A percentile compares a stretch with the other conserved stretches of the same genome.
These are phyloP conservation scores for Fusarium decemcellulare DNA, from an alignment of 2,329 filamentous ascomycete genomes.

Conservation along the genomic window DNA sequence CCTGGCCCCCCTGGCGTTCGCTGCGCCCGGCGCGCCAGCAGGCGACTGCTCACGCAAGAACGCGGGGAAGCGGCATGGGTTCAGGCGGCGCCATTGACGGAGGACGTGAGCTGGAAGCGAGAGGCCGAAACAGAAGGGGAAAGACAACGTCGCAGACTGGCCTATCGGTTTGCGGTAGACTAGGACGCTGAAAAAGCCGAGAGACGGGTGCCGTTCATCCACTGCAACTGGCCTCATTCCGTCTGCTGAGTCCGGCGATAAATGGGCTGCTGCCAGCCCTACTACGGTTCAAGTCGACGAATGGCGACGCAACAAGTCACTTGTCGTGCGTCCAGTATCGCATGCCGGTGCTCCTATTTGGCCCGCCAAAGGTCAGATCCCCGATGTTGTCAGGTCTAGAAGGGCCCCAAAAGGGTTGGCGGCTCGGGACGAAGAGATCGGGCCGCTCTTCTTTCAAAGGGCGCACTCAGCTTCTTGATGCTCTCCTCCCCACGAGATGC, in stretches of 20 bases:
- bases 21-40: constrained; percentile 35
- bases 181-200: constrained; percentile 24
- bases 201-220: constrained; percentile 7
- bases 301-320: constrained; percentile 42
- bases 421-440: constrained; percentile 4
- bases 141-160: constrained; percentile 26
- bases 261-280: constrained; percentile 30
- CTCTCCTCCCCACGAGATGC: not conserved
- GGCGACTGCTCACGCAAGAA: constrained; percentile 33
- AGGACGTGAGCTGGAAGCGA: constrained; percentile 29
- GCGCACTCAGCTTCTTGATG: not conserved
- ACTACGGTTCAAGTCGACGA: constrained; percentile 31
- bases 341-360: constrained; percentile 15
- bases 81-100: constrained; percentile 31
- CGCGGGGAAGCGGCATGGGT: constrained; percentile 43
- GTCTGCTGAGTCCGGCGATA: constrained; percentile 18
- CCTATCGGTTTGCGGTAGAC: not conserved
- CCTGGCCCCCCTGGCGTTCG: constrained; percentile 25
- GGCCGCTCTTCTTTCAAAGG: not conserved
- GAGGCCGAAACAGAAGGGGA: constrained; percentile 18
- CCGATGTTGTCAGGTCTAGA: constrained; percentile 1
- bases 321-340: constrained; percentile 38
- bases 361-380: constrained; percentile 10
- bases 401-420: not conserved
- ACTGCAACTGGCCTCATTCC: constrained; percentile 12